phyloP scores from a whole-genome alignment of 164 flowering plant genomes.

The Tetracentron sinense region DNA sequence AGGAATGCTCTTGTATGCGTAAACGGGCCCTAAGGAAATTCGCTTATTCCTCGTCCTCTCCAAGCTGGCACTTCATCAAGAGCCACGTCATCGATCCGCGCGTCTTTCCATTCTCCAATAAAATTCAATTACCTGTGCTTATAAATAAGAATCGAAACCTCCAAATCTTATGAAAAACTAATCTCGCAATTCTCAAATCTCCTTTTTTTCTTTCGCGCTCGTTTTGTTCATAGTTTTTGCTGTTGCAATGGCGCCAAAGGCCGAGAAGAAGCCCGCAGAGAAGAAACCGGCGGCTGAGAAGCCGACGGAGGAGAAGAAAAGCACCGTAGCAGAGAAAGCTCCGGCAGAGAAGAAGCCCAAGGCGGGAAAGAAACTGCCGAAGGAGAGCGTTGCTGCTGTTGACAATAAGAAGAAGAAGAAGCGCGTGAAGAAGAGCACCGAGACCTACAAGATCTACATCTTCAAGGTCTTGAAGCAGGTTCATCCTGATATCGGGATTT shows the following conservation, averaged over 20 bases:
- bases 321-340: slow-evolving; percentile 18
- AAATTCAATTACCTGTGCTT: neutral
- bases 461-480: slow-evolving; percentile 45
- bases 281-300: slow-evolving; percentile 14
- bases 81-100: too few relatives aligned
- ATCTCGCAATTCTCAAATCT: neutral
- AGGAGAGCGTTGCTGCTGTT: slow-evolving; percentile 20
- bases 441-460: slow-evolving; percentile 31
- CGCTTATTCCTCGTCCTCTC: too few relatives aligned
- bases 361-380: slow-evolving; percentile 30
- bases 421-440: slow-evolving; percentile 26
- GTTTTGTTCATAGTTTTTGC: too few relatives aligned
- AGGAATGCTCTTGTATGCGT: too few relatives aligned
- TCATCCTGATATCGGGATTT: too few relatives aligned
- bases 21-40: too few relatives aligned
- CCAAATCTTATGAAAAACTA: neutral
- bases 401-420: slow-evolving; percentile 33
- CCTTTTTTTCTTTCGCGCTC: too few relatives aligned
- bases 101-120: neutral
- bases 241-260: slow-evolving; percentile 21
- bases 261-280: slow-evolving; percentile 27
- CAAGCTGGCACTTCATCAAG: too few relatives aligned
- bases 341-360: slow-evolving; percentile 33
- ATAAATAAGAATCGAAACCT: neutral
- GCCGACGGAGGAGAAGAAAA: slow-evolving; percentile 19